Base-by-base conservation (phyloP, 768 basidiomycete species). In the Imleria badia region DNA sequence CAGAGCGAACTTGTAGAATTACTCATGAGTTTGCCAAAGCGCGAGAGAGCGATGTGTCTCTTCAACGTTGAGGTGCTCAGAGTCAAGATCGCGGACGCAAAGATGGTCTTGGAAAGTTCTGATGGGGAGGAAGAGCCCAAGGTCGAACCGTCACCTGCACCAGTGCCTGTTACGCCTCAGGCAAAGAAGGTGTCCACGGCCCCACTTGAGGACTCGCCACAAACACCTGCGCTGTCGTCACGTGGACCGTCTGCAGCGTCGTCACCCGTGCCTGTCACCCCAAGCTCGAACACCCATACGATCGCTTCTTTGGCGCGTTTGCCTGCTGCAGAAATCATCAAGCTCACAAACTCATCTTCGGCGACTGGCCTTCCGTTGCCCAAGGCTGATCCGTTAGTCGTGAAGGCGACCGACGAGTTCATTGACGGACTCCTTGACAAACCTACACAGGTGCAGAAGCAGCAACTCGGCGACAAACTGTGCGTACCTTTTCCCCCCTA, bases 21-120 rank as follows among this genome's bases (percentile, higher is more conserved):
- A 47, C 72, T 95, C 34, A 89, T 94, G 87, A 87, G 85, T 61
- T 78, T 96, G 17, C 86, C 89, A 2, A 95, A 94, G 72, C 83
- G 89, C 55, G 94, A 96, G 60, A 83, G 93, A 14, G 92, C 91
- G 0, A 81, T 95, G 83, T 94, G 93, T 72, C 75, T 95, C 38
- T 96, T 96, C 78, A 95, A 93, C 59, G 76, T 78, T 13, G 91
- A 94, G 61, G 80, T 91, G 29, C 77, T 95, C 23, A 79, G 84
- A 47, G 77, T 75, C 20, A 95, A 95, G 74, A 75, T 95, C 19
- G 80, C 80, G 2, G 92, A 94, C 60, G 94, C 94, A 15, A 89
- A 87, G 73, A 75, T 81, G 63, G 87, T 96, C 20, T 70, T 96
- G 54, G 89, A 92, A 39, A 86, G 82, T 56, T 83, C 84, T 8